Evolutionary conservation across 2,329 filamentous ascomycete species (phyloP).

Genomic region (Phialophora expanda): DNA sequence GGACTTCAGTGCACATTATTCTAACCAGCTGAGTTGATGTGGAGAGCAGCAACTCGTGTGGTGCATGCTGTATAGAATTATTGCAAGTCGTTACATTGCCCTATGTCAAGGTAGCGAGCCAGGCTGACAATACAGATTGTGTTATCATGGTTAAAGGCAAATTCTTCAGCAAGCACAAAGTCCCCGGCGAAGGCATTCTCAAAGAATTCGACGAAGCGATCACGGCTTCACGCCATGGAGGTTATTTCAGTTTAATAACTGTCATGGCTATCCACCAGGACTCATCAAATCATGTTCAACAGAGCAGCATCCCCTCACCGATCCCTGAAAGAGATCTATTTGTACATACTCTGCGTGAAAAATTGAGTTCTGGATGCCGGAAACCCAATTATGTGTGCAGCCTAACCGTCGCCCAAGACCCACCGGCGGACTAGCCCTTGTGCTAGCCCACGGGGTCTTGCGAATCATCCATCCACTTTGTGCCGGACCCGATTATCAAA

Average conservation of each 20-base stretch:
- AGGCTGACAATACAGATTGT: too few species aligned
- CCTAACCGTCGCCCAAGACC: background rate
- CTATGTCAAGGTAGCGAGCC: too few species aligned
- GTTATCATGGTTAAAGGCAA: too few species aligned
- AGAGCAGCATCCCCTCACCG: background rate
- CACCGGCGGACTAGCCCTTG: background rate
- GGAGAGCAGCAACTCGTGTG: too few species aligned
- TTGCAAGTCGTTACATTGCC: too few species aligned
- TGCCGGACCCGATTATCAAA: background rate
- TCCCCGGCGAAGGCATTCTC: too few species aligned
- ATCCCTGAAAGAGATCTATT: background rate
- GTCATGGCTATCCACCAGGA: background rate
- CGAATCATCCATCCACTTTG: background rate
- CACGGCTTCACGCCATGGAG: background rate
- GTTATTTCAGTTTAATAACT: too few species aligned
- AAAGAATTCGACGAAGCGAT: background rate
- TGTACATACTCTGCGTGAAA: background rate
- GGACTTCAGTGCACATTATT: too few species aligned
- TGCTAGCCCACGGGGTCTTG: background rate
- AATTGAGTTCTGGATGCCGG: background rate
- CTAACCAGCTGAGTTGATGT: too few species aligned
- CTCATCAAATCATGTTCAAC: background rate
- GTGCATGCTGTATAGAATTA: too few species aligned
- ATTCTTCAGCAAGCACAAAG: too few species aligned
- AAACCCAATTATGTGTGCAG: background rate